These are phyloP conservation scores for Aspergillus cavernicola DNA, from an alignment of 495 filamentous ascomycete species.

Conservation along the genomic window DNA sequence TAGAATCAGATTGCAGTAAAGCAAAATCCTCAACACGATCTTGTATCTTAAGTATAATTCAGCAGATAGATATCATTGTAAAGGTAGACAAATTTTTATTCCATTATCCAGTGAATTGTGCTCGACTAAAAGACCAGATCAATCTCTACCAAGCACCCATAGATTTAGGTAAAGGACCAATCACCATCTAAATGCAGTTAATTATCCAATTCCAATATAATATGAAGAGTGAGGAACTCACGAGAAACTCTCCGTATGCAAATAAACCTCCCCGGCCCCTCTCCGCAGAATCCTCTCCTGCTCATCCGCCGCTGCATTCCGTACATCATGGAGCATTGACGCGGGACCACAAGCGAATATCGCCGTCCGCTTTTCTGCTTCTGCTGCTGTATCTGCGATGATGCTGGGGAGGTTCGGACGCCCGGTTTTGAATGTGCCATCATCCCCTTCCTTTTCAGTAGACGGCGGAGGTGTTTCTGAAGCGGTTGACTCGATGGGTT, in stretches of 20 bases:
- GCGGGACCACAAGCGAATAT: conserved; percentile 50
- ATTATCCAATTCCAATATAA: no score
- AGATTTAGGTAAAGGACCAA: no score
- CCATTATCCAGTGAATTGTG: no score
- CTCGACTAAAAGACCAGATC: no score
- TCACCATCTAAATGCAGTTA: no score
- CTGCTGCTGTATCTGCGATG: conserved; percentile 22
- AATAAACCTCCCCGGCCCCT: conserved; percentile 39
- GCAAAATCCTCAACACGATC: no score
- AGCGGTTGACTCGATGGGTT: conserved; percentile 10
- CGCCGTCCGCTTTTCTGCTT: conserved; percentile 28
- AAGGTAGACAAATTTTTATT: no score
- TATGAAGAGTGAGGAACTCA: no score
- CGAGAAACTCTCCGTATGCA: conserved; percentile 53
- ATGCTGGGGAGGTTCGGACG: conserved; percentile 38
- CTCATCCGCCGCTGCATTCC: conserved; percentile 46
- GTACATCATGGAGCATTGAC: conserved; percentile 46
- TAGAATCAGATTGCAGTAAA: no score
- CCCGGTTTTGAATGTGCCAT: neutral
- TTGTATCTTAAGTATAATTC: no score
- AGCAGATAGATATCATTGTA: no score
- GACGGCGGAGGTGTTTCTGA: conserved; percentile 13
- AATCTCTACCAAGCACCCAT: no score
- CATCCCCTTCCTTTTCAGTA: neutral
- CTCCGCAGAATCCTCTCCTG: conserved; percentile 39